Evolutionary conservation across 805 yeast genomes (phyloP).

Genomic region (Monosporozyma aquatica): DNA sequence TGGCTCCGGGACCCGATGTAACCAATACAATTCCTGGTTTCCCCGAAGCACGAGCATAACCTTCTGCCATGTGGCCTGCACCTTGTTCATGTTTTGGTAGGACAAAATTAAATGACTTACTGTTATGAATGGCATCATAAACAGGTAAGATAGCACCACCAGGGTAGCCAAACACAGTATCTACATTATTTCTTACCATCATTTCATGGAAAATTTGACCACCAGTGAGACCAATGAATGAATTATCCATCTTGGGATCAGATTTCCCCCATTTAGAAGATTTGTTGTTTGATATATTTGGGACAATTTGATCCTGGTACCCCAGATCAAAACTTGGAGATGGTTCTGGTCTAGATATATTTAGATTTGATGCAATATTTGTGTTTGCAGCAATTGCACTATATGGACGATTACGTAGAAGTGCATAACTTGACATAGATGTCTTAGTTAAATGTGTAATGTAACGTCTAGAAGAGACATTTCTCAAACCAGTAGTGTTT

Average conservation of each 20-base stretch:
- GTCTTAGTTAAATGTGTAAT: conserved; percentile 4
- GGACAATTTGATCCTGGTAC: too few relatives aligned
- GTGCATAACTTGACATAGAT: background rate
- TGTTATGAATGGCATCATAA: conserved; percentile 91
- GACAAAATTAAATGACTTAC: conserved; percentile 79
- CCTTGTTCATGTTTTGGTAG: conserved; percentile 98
- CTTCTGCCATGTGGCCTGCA: conserved; percentile 99
- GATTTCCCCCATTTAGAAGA: conserved; percentile 4
- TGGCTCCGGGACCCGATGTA: conserved; percentile 99
- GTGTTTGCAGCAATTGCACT: background rate
- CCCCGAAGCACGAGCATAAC: conserved; percentile 90
- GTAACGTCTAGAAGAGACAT: background rate
- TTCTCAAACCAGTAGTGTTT: background rate
- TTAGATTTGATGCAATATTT: background rate
- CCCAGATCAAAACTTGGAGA: conserved; percentile 30
- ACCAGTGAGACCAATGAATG: conserved; percentile 93
- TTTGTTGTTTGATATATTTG: too few relatives aligned
- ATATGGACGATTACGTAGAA: conserved; percentile 3
- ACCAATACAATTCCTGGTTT: conserved; percentile 97
- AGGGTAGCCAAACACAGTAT: conserved; percentile 94
- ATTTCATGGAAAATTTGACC: conserved; percentile 98
- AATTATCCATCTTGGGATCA: conserved; percentile 51
- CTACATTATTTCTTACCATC: conserved; percentile 95
- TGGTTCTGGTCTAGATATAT: conserved; percentile 26
- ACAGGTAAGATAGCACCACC: conserved; percentile 99